A percentile compares a stretch with the other conserved stretches of the same genome.
These are phyloP conservation scores for Fusarium xylarioides DNA, from an alignment of 2,329 filamentous ascomycete species.

Conservation along the genomic window DNA sequence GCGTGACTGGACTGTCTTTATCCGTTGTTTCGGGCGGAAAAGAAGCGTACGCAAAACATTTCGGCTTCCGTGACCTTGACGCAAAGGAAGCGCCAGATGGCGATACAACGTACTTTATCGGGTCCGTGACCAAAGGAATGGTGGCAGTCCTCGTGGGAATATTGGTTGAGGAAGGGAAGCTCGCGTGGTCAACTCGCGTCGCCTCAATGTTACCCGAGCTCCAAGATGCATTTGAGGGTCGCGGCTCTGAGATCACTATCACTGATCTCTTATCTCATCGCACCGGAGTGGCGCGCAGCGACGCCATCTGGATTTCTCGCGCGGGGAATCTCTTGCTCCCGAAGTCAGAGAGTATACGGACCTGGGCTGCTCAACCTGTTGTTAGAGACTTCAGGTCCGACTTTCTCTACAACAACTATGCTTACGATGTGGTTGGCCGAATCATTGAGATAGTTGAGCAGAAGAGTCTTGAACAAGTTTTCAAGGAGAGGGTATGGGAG, in stretches of 20 bases:
- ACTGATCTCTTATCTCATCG: neutral
- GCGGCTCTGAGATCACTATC: neutral
- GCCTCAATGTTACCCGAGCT: neutral
- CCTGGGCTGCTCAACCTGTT: neutral
- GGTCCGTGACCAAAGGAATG: neutral
- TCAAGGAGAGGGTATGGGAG: neutral
- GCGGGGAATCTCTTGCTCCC: neutral
- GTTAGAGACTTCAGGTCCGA: neutral
- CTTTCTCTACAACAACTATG: neutral
- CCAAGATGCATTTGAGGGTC: fast-evolving
- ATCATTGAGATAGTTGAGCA: neutral
- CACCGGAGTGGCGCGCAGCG: neutral
- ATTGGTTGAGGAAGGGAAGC: neutral
- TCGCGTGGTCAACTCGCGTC: neutral
- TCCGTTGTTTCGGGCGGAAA: neutral
- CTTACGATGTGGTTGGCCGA: neutral
- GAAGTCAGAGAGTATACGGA: neutral
- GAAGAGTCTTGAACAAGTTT: neutral
- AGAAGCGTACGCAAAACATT: neutral
- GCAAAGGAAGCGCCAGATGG: neutral
- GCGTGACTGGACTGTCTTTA: fast-evolving
- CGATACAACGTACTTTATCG: neutral
- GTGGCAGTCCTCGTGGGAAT: fast-evolving
- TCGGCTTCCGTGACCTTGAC: neutral
- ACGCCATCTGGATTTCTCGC: neutral